Evolutionary conservation across 1,139 yeast species (phyloP).

Genomic region (Debaryomyces subglobosus): DNA sequence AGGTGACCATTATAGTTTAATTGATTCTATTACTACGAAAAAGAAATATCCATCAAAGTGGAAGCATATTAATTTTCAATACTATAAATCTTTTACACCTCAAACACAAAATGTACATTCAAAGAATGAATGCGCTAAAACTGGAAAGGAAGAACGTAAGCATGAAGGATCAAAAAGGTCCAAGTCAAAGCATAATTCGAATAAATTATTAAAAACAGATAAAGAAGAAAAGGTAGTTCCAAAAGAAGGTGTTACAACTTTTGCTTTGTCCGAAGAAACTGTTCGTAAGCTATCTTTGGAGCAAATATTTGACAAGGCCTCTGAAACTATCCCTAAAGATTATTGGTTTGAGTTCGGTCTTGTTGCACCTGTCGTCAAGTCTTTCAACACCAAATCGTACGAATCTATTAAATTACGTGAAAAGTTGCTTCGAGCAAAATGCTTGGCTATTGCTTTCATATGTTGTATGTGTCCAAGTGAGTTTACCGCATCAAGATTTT

Average conservation of each 20-base stretch:
- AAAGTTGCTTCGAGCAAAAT: constrained; percentile 63
- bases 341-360: constrained; percentile 67
- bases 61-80: constrained; percentile 58
- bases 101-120: constrained; percentile 9
- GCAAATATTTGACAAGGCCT: constrained; percentile 66
- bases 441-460: constrained; percentile 63
- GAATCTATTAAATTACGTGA: constrained; percentile 61
- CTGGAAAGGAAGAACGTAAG: neutral
- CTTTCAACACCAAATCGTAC: constrained; percentile 61
- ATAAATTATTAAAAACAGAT: constrained; percentile 13
- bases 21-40: constrained; percentile 53
- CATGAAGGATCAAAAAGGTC: neutral
- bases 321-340: constrained; percentile 59
- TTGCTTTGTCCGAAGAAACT: constrained; percentile 50
- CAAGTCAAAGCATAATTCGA: constrained; percentile 9
- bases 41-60: constrained; percentile 58
- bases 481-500: constrained; percentile 62
- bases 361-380: constrained; percentile 67
- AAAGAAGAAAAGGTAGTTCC: constrained; percentile 13
- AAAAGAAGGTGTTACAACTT: constrained; percentile 50
- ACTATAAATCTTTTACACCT: constrained; percentile 37
- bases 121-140: neutral
- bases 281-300: constrained; percentile 56
- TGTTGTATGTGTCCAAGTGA: constrained; percentile 55
- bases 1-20: constrained; percentile 55